Evolutionary conservation across 2,329 filamentous ascomycete genomes (phyloP).

Genomic region (Claviceps maximensis): DNA sequence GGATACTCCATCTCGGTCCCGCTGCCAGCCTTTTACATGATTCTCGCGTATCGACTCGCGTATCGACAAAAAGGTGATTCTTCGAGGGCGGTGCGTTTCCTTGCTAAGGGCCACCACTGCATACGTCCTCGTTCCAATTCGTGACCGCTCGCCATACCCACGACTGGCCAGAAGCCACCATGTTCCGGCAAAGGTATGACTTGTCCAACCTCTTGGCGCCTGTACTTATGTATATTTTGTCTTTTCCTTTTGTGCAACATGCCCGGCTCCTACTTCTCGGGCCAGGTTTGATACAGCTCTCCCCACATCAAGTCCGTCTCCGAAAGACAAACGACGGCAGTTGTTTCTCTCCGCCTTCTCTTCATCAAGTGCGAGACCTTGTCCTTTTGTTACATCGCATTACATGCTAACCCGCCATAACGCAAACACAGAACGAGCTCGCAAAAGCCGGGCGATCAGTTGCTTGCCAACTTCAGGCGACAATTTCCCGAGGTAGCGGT

Average conservation of each 20-base stretch:
- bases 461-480: conserved; percentile 70
- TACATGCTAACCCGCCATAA: background rate
- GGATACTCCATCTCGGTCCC: background rate
- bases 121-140: background rate
- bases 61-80: background rate
- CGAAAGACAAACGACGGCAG: background rate
- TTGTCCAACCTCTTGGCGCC: background rate
- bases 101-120: background rate
- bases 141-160: background rate
- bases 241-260: background rate
- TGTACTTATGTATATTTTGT: background rate
- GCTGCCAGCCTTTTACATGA: background rate
- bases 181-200: conserved; percentile 11
- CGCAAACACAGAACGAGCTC: conserved; percentile 46
- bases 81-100: background rate
- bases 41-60: background rate
- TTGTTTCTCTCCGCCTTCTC: background rate
- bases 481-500: conserved; percentile 63
- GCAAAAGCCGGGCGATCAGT: conserved; percentile 71
- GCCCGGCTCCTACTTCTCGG: background rate
- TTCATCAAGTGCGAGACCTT: background rate
- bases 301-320: background rate
- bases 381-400: background rate
- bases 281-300: background rate
- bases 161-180: conserved; percentile 3